Conservation (phyloP, 1,284 basidiomycete species). For the Caloboletus inedulis region DNA sequence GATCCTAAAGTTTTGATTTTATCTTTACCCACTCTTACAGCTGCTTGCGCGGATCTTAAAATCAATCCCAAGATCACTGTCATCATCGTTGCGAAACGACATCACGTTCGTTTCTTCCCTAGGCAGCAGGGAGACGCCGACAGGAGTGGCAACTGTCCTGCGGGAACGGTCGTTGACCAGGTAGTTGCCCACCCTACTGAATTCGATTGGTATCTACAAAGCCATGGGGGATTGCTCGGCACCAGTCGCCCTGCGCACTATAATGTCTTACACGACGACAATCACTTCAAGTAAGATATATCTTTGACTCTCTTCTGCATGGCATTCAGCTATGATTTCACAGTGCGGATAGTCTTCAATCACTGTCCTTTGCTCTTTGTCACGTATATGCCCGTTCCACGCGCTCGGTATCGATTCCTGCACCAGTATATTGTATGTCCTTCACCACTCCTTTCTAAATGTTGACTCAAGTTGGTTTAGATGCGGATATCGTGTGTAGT, state of each 20-base stretch:
- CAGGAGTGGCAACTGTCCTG: slow-evolving; percentile 67
- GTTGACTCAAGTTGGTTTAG: slow-evolving; percentile 36
- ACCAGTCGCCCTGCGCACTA: slow-evolving; percentile 71
- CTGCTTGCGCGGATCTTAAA: slow-evolving; percentile 50
- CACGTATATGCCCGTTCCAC: slow-evolving; percentile 82
- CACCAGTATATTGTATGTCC: slow-evolving; percentile 75
- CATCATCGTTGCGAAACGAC: slow-evolving; percentile 73
- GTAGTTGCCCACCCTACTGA: slow-evolving; percentile 71
- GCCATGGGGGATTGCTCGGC: slow-evolving; percentile 68
- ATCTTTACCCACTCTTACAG: slow-evolving; percentile 35
- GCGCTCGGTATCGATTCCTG: slow-evolving; percentile 79
- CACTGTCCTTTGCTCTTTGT: slow-evolving; percentile 71
- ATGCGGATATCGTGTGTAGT: slow-evolving; percentile 81
- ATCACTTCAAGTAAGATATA: slow-evolving; percentile 44
- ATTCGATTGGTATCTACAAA: slow-evolving; percentile 79
- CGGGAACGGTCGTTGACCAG: slow-evolving; percentile 72
- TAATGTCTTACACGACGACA: slow-evolving; percentile 59
- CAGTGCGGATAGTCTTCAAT: slow-evolving; percentile 66
- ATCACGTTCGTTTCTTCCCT: slow-evolving; percentile 78
- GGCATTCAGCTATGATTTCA: slow-evolving; percentile 8
- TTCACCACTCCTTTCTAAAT: neutral
- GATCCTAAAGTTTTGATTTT: slow-evolving; percentile 1
- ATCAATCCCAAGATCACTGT: slow-evolving; percentile 69
- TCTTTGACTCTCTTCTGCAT: neutral
- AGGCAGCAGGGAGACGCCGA: slow-evolving; percentile 49